phyloP scores from a whole-genome alignment of 1,139 yeast species.

The Blastobotrys illinoisensis region DNA sequence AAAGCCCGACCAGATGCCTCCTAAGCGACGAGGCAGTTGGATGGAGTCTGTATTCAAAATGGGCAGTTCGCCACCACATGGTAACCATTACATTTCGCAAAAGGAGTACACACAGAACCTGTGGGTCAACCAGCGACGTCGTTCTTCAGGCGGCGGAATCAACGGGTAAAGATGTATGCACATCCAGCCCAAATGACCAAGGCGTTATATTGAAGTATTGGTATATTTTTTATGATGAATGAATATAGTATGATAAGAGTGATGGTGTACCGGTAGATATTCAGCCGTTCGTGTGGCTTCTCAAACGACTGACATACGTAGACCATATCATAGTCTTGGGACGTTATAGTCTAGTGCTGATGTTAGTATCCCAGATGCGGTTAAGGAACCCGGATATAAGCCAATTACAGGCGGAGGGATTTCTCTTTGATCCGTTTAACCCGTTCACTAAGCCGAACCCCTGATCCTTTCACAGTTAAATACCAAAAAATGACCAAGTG shows the following conservation, averaged over 20 bases:
- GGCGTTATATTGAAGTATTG: neutral
- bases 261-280: neutral
- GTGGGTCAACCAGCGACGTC: constrained; percentile 10
- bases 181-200: neutral
- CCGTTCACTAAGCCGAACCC: too few relatives aligned
- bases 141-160: constrained; percentile 8
- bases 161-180: neutral
- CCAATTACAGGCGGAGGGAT: too few relatives aligned
- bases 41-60: constrained; percentile 8
- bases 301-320: too few relatives aligned
- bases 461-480: too few relatives aligned
- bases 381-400: too few relatives aligned
- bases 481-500: neutral
- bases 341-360: too few relatives aligned
- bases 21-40: constrained; percentile 6
- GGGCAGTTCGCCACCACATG: neutral
- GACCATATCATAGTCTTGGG: too few relatives aligned
- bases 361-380: too few relatives aligned
- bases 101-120: constrained; percentile 6
- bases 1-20: constrained; percentile 1
- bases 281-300: neutral
- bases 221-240: neutral
- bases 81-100: constrained; percentile 3
- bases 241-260: neutral
- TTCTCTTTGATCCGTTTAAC: too few relatives aligned